Percentiles rank a stretch among this genome's conserved stretches.
phyloP scores from a whole-genome alignment of 2,329 filamentous ascomycete genomes.

The Eurotiales sp. region DNA sequence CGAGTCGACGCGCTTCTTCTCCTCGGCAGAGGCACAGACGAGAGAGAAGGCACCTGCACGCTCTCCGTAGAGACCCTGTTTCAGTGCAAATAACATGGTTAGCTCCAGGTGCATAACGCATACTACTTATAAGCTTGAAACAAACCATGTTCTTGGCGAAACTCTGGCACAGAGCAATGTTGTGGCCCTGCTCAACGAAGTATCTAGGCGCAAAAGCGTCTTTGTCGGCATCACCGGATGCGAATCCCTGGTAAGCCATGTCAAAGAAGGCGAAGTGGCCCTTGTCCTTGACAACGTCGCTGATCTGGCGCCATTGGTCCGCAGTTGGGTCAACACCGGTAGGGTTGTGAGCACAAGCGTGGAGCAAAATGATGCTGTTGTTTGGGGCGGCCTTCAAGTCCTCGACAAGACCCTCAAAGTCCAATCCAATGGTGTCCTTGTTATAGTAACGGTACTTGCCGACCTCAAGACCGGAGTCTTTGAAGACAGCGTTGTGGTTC shows the following conservation, averaged over 20 bases:
- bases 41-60: slow-evolving; percentile 96
- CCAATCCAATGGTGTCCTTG: slow-evolving; percentile 95
- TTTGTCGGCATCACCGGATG: slow-evolving; percentile 83
- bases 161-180: slow-evolving; percentile 82
- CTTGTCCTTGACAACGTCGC: slow-evolving; percentile 76
- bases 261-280: slow-evolving; percentile 96
- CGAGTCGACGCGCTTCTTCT: slow-evolving; percentile 93
- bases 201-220: slow-evolving; percentile 91
- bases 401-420: slow-evolving; percentile 88
- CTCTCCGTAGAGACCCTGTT: slow-evolving; percentile 90
- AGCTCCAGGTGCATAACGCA: not conserved
- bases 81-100: not conserved
- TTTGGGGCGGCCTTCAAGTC: slow-evolving; percentile 87
- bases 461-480: slow-evolving; percentile 83
- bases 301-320: slow-evolving; percentile 91
- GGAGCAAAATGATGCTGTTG: slow-evolving; percentile 85
- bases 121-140: not conserved
- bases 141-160: slow-evolving; percentile 99
- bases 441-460: slow-evolving; percentile 99
- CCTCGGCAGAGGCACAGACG: slow-evolving; percentile 76
- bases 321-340: slow-evolving; percentile 91
- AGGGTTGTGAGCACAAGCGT: slow-evolving; percentile 97
- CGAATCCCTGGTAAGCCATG: slow-evolving; percentile 99
- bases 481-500: slow-evolving; percentile 96
- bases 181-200: slow-evolving; percentile 90